phyloP scores from a whole-genome alignment of 2,329 filamentous ascomycete genomes.

The Cladophialophora bantiana region DNA sequence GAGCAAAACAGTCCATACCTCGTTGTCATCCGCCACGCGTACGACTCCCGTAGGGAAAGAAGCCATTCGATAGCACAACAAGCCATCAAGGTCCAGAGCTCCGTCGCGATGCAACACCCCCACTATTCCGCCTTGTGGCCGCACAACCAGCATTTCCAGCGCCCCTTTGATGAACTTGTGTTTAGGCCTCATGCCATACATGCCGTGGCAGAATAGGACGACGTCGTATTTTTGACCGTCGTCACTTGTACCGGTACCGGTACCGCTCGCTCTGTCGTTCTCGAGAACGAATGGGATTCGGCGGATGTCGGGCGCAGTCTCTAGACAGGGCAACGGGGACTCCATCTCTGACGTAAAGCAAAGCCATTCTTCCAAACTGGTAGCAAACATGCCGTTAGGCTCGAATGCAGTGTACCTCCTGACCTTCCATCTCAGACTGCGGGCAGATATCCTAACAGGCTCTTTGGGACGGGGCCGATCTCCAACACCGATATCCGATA shows the following conservation, averaged over 20 bases:
- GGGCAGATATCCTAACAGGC: constrained; percentile 60
- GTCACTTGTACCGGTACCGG: constrained; percentile 24
- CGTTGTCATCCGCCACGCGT: constrained; percentile 55
- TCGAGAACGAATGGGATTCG: constrained; percentile 50
- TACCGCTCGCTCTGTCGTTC: constrained; percentile 38
- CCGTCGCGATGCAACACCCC: constrained; percentile 64
- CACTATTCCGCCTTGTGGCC: constrained; percentile 50
- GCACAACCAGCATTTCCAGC: constrained; percentile 56
- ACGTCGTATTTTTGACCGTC: constrained; percentile 58
- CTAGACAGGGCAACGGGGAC: constrained; percentile 53
- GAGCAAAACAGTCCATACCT: constrained; percentile 59
- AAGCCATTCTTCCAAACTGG: constrained; percentile 55
- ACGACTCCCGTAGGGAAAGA: constrained; percentile 57
- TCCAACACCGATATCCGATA: constrained; percentile 67
- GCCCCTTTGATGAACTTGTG: constrained; percentile 55
- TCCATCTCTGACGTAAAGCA: constrained; percentile 40
- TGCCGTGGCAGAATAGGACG: constrained; percentile 68
- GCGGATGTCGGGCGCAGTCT: constrained; percentile 50
- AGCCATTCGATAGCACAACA: constrained; percentile 58
- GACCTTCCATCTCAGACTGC: constrained; percentile 52
- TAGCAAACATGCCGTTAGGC: constrained; percentile 58
- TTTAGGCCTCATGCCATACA: constrained; percentile 66
- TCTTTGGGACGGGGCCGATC: constrained; percentile 65
- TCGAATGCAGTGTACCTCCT: constrained; percentile 63
- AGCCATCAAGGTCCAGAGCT: constrained; percentile 53